Evolutionary conservation across 1,284 basidiomycete genomes (phyloP).

Genomic region (Sanghuangporus baumii): DNA sequence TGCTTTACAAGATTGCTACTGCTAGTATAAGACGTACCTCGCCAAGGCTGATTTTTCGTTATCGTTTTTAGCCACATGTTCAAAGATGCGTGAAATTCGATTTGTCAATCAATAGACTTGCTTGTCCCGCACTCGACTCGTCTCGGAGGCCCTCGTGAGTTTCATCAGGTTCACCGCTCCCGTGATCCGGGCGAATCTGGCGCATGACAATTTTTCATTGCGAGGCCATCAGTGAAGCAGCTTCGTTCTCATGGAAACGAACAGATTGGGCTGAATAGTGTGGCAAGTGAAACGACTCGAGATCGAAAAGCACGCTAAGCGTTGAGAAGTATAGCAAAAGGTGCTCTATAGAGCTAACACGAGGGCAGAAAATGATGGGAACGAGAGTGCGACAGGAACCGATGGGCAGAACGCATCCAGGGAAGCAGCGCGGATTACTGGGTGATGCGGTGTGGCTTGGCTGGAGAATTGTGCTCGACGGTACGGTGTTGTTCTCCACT

Average conservation of each 20-base stretch:
- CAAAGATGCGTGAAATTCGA: no score
- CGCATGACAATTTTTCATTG: background rate
- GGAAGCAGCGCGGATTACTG: background rate
- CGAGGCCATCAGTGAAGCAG: background rate
- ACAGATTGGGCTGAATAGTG: background rate
- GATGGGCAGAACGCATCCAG: background rate
- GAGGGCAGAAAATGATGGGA: background rate
- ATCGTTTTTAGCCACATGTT: no score
- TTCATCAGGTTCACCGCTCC: background rate
- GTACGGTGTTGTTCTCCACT: background rate
- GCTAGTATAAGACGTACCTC: no score
- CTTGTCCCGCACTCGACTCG: background rate
- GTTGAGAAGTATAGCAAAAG: background rate
- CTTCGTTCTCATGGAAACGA: background rate
- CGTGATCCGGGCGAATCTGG: background rate
- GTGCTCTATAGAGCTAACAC: background rate
- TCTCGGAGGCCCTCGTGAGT: background rate
- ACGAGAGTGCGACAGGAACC: background rate
- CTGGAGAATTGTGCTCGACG: background rate
- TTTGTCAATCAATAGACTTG: background rate
- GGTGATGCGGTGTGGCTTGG: background rate
- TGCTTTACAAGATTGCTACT: no score
- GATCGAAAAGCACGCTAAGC: background rate
- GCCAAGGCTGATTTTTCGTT: no score
- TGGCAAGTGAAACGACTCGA: background rate